Base-by-base conservation (phyloP, 169 alveolate species). In the Plasmodium vivax region DNA sequence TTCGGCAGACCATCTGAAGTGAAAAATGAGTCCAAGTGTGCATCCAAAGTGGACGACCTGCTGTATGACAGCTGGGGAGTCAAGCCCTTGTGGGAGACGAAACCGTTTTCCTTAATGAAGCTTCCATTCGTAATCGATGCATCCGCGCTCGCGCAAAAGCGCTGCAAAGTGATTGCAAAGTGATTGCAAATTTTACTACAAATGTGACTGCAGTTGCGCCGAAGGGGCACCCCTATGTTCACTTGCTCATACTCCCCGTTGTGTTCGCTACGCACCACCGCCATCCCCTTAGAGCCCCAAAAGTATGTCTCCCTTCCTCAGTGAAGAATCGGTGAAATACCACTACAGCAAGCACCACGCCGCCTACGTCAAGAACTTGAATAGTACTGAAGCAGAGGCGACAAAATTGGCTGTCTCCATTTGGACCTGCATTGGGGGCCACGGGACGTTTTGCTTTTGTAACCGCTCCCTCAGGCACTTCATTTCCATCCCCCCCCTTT, bases 271-370 rank as follows among this genome's bases (percentile, higher is more conserved):
- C 30, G 38, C 34, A 81, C 34, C 51, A 51, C 58, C 19, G 32
- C 72, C 68, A n/a, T 12, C 23, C 72, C 34, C 56, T 74, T 95
- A 97, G 95, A 98, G 96, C 30, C 94, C 96, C 47, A 96, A 93
- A 47, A 96, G 95, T 12, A 95, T 98, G 87, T 97, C 93, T 38
- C 99, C 99, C 51, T 98, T 95, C 27, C 95, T 98, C 36, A 97
- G 99, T 16, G 96, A 96, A 58, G 97, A 97, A 43, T 82, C 98
- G 8, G 84, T 98, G 14, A 96, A 97, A 32, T 96, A 94, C 92
- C 99, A 98, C 85, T 97, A 98, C 95, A 97, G 97, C 34, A 98
- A 97, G 80, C 99, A 98, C 84, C 99, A 98, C 93, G 97, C 98
- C 80, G 97, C 98, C 4, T 98, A 98, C 84, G 98, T 97, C 16